Evolutionary conservation across 805 yeast species (phyloP).

Genomic region (Peterozyma toletana): DNA sequence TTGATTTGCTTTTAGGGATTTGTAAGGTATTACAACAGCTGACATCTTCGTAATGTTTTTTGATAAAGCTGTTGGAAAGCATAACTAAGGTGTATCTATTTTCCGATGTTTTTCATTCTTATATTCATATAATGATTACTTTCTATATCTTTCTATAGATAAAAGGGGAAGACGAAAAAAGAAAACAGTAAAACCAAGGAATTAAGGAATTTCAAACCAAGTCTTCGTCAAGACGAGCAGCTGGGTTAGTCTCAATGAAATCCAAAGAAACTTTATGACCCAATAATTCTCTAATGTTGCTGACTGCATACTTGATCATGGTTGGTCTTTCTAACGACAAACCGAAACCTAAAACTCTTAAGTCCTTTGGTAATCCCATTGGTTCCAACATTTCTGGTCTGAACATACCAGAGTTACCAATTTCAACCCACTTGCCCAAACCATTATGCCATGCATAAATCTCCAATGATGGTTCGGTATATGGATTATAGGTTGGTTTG

Average conservation of each 20-base stretch:
- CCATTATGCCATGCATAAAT: constrained; percentile 96
- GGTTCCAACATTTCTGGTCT: constrained; percentile 99
- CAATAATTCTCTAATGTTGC: constrained; percentile 90
- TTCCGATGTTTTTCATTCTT: not conserved
- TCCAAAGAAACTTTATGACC: constrained; percentile 96
- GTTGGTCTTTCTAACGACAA: constrained; percentile 96
- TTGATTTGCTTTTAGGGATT: too few species aligned
- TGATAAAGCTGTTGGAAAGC: too few species aligned
- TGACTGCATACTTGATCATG: constrained; percentile 95
- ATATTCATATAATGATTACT: not conserved
- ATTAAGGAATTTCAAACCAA: constrained; percentile 22
- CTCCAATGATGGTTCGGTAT: constrained; percentile 98
- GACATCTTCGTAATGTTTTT: too few species aligned
- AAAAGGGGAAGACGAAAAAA: constrained; percentile 41
- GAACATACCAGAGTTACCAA: constrained; percentile 99
- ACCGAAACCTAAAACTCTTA: constrained; percentile 97
- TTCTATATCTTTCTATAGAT: constrained; percentile 28
- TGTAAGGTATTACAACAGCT: too few species aligned
- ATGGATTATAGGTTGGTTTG: constrained; percentile 98
- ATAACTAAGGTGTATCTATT: too few species aligned
- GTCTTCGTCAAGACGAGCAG: constrained; percentile 91
- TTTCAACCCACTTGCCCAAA: constrained; percentile 95
- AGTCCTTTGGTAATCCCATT: constrained; percentile 93
- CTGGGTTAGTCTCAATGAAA: constrained; percentile 93
- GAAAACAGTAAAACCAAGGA: constrained; percentile 30